Evolutionary conservation across 306 rosid species (phyloP), one percentile per base, ranked within the genome.

Genomic region (Cucurbita argyrosperma): DNA sequence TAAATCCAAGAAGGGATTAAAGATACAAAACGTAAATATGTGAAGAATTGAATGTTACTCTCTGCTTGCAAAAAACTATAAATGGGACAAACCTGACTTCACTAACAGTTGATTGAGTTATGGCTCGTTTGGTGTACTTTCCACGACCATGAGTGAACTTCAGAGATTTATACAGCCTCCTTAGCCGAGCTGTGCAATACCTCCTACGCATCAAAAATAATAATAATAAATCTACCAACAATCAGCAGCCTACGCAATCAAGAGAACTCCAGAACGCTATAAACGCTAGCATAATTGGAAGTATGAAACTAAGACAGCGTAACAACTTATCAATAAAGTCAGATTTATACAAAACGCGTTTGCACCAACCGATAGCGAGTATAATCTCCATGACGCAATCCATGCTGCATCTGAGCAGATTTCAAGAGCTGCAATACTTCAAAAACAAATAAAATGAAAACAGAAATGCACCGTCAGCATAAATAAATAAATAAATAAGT

Each of bases 81-180:
- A 51, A 74, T 14, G 26, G 45, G 26, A 62, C 78, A 50, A 76
- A 95, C 99, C 99, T 91, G 65, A 84, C 99, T 87, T 95, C 99
- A 4, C 87, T 88, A 75, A 95, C 92, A 21, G 86, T 87, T 11
- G 96, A 76, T 77, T 90, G 97, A n/a, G 90, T 83, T 63, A 95
- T 77, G 77, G 86, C 38, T 78, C 86, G 85, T 74, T 83, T 84
- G 52, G 89, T 46, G 79, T 89, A 91, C 67, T 88, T 95, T 30
- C 99, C 99, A 42, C 99, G 99, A 71, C 99, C 99, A 79, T 95
- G 99, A 59, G 97, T 91, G 80, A 95, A 89, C 87, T 91, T 95
- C 87, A 95, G 79, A 15, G 99, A 95, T 74, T 89, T 95, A 57
- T 91, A 95, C 73, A 95, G 81, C 82, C 98, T 87, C 85, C 98